Evolutionary conservation across 768 basidiomycete genomes (phyloP).

Genomic region (Xerocomus brunneocitrinus): DNA sequence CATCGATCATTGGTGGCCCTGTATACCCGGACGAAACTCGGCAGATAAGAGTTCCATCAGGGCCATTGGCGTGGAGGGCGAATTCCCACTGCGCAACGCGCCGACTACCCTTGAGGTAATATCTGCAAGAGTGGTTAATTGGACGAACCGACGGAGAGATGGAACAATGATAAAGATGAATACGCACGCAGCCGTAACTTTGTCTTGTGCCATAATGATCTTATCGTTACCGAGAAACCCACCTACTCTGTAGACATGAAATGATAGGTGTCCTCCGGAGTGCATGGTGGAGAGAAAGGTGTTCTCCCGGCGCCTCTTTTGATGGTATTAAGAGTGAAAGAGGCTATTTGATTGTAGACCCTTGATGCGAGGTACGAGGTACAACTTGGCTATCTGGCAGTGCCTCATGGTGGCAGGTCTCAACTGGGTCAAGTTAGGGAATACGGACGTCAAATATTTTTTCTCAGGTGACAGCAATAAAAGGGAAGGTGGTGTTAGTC

Average conservation of each 20-base stretch:
- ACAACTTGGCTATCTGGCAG: neutral
- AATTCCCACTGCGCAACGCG: conserved; percentile 1
- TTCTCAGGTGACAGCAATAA: neutral
- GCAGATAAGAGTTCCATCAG: conserved; percentile 17
- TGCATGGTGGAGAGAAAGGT: neutral
- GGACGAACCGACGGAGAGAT: neutral
- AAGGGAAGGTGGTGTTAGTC: neutral
- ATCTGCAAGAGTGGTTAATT: conserved; percentile 10
- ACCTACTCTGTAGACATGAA: conserved; percentile 26
- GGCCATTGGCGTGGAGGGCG: neutral
- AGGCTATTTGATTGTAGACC: neutral
- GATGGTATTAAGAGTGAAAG: neutral
- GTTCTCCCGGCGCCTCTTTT: neutral
- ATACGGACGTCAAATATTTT: neutral
- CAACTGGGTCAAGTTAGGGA: neutral
- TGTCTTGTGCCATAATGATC: conserved; percentile 25
- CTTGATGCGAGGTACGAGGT: neutral
- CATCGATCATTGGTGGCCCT: conserved; percentile 11
- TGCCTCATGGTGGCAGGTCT: neutral
- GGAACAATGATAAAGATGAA: neutral
- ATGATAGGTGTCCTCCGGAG: conserved; percentile 6
- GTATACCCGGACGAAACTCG: conserved; percentile 17
- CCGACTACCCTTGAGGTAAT: conserved; percentile 20
- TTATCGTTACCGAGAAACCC: conserved; percentile 24
- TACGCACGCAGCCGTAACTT: conserved; percentile 17